Conservation (phyloP, 2,329 filamentous ascomycete species). For the Fusarium nurragi region DNA sequence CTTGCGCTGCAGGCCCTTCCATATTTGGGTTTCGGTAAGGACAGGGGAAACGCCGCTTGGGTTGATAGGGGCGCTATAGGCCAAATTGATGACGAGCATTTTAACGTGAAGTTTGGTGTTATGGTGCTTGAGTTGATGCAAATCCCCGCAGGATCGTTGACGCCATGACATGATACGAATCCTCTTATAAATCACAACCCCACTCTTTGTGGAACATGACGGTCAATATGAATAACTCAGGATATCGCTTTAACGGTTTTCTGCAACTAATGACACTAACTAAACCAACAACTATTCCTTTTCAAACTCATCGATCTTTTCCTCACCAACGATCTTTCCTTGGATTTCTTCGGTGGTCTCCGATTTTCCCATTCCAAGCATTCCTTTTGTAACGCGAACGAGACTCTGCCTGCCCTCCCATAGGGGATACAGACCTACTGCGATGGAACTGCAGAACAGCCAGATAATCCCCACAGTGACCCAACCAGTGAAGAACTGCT, state of each 20-base stretch:
- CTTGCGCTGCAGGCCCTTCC: constrained; percentile 51
- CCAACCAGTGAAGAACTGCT: constrained; percentile 77
- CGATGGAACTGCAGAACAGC: constrained; percentile 75
- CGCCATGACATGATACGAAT: background rate
- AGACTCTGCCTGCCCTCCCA: constrained; percentile 72
- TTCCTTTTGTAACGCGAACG: constrained; percentile 28
- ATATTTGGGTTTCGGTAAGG: constrained; percentile 48
- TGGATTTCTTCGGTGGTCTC: constrained; percentile 1
- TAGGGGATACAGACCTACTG: constrained; percentile 82
- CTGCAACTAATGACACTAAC: background rate
- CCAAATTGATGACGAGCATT: constrained; percentile 48
- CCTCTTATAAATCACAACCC: constrained; percentile 1
- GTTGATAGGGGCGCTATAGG: constrained; percentile 52
- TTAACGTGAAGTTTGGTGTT: background rate
- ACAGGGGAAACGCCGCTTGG: constrained; percentile 42
- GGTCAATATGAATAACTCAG: background rate
- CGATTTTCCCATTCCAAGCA: constrained; percentile 27
- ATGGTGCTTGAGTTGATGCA: background rate
- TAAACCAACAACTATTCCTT: constrained; percentile 5
- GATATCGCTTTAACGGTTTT: background rate
- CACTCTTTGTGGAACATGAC: background rate
- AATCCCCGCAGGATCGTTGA: background rate
- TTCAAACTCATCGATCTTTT: constrained; percentile 25
- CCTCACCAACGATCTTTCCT: constrained; percentile 6
- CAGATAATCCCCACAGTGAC: constrained; percentile 75